Percentiles rank a stretch among this genome's conserved stretches.
phyloP scores from a whole-genome alignment of 345 rosid genomes.

The Theobroma cacao region DNA sequence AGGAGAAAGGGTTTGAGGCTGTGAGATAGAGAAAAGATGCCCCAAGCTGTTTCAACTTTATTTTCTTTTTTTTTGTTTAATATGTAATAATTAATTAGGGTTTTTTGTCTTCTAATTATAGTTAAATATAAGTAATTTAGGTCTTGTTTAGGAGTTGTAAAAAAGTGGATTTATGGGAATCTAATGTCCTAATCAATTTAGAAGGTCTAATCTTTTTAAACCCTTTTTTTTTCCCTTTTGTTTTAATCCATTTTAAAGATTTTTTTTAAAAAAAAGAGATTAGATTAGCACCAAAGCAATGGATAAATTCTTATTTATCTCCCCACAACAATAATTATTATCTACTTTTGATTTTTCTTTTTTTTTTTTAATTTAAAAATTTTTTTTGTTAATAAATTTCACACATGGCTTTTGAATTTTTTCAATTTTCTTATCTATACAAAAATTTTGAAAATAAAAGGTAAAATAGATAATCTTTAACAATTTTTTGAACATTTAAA shows the following conservation, averaged over 20 bases:
- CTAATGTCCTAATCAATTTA: slow-evolving; percentile 16
- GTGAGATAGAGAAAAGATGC: slow-evolving; percentile 33
- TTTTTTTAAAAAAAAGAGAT: background rate
- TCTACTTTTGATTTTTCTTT: background rate
- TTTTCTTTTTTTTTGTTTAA: slow-evolving; percentile 7
- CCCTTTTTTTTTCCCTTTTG: background rate
- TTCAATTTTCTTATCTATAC: background rate
- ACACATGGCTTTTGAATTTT: background rate
- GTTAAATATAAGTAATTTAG: slow-evolving; percentile 15
- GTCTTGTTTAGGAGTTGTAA: slow-evolving; percentile 10
- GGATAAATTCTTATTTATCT: slow-evolving; percentile 8
- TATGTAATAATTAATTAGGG: slow-evolving; percentile 19
- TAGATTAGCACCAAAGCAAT: slow-evolving; percentile 17
- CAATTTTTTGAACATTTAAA: background rate
- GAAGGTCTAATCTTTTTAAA: slow-evolving; percentile 6
- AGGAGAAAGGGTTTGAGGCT: slow-evolving; percentile 43
- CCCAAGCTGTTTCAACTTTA: slow-evolving; percentile 18
- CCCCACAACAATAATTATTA: background rate
- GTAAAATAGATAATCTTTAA: background rate
- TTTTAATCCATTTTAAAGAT: background rate
- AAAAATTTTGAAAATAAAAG: background rate
- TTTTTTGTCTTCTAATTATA: slow-evolving; percentile 4
- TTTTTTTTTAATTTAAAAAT: background rate
- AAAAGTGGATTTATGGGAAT: slow-evolving; percentile 23
- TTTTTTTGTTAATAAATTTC: background rate